Evolutionary conservation across 2,329 filamentous ascomycete species (phyloP).

Genomic region (Exophiala alcalophila): DNA sequence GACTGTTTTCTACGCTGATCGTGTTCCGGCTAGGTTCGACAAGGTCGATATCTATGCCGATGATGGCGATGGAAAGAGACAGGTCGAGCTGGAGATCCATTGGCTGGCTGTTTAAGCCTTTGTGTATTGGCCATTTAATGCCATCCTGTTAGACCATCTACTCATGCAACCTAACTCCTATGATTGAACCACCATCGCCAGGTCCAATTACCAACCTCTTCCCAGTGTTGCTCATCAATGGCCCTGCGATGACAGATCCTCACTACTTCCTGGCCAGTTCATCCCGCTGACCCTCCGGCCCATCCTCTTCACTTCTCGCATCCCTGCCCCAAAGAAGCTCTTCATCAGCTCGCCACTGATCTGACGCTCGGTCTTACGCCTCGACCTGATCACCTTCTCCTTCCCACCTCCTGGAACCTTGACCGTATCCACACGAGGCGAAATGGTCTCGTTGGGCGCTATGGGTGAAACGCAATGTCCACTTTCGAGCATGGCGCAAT

Average conservation of each 20-base stretch:
- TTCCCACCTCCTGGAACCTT: slow-evolving; percentile 15
- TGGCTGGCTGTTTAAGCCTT: slow-evolving; percentile 26
- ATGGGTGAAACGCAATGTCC: slow-evolving; percentile 11
- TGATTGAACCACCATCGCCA: too few species aligned
- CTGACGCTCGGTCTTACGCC: slow-evolving; percentile 17
- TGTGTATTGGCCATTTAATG: too few species aligned
- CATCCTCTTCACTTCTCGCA: slow-evolving; percentile 28
- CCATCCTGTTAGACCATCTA: too few species aligned
- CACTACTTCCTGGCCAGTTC: slow-evolving; percentile 21
- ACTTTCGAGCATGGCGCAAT: slow-evolving; percentile 16
- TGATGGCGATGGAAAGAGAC: slow-evolving; percentile 21
- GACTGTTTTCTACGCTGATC: slow-evolving; percentile 25
- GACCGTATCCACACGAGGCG: slow-evolving; percentile 11
- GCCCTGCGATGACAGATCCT: slow-evolving; percentile 13
- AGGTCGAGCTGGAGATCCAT: slow-evolving; percentile 26
- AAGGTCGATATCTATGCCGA: slow-evolving; percentile 28
- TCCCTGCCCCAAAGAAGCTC: slow-evolving; percentile 23
- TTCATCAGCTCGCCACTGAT: slow-evolving; percentile 26
- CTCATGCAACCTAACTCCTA: too few species aligned
- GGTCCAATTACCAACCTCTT: too few species aligned
- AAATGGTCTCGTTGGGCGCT: not conserved
- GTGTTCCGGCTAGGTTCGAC: slow-evolving; percentile 20
- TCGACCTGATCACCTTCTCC: slow-evolving; percentile 19
- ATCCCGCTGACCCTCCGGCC: slow-evolving; percentile 23
- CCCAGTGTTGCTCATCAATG: too few species aligned